Conservation (phyloP, 2,329 filamentous ascomycete genomes). For the Bretziella fagacearum region DNA sequence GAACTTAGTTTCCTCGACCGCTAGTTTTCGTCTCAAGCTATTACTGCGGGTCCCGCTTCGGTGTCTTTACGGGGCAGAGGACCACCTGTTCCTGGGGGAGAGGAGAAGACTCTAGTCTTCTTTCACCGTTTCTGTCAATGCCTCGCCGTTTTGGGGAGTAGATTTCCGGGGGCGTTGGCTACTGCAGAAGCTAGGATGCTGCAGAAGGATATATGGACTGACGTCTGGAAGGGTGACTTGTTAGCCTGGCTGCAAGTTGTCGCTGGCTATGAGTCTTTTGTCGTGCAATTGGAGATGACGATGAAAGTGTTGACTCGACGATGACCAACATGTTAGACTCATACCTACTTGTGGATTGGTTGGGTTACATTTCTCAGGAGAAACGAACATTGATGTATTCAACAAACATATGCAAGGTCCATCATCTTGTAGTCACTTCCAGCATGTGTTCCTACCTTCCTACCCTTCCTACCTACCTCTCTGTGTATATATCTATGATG, state of each 20-base stretch:
- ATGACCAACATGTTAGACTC: not conserved
- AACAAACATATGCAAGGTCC: not conserved
- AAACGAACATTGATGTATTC: not conserved
- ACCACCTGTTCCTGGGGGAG: not conserved
- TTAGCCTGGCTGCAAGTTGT: not conserved
- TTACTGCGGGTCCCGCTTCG: not conserved
- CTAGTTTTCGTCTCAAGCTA: not conserved
- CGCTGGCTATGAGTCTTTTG: not conserved
- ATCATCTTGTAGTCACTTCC: too few species aligned
- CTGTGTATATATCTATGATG: too few species aligned
- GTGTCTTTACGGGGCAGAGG: not conserved
- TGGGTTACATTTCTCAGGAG: conserved; percentile 1
- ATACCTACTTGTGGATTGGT: not conserved
- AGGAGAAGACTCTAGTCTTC: not conserved
- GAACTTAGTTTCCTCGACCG: not conserved
- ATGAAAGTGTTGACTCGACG: not conserved
- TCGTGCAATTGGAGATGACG: not conserved
- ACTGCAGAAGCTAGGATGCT: not conserved
- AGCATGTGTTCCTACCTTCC: too few species aligned
- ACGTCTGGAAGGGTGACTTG: too few species aligned
- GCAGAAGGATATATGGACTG: not conserved
- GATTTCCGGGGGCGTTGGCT: too few species aligned
- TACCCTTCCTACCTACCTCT: too few species aligned
- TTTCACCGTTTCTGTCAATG: not conserved
- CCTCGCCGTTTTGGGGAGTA: not conserved